A percentile compares a stretch with the other conserved stretches of the same genome.
phyloP scores from a whole-genome alignment of 257 asterid genomes.

The Solanum piurae region DNA sequence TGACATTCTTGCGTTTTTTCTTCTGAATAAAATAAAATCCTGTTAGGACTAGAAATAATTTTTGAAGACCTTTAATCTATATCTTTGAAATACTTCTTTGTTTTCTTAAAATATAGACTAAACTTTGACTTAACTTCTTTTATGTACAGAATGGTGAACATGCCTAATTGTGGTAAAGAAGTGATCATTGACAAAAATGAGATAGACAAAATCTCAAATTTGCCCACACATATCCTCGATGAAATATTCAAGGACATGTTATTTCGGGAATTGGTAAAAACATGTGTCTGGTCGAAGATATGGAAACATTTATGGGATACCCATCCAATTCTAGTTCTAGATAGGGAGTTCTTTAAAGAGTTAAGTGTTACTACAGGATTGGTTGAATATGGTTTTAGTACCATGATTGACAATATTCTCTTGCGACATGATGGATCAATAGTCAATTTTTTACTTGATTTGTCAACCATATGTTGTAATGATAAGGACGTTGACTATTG shows the following conservation, averaged over 20 bases:
- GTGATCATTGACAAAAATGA: neutral
- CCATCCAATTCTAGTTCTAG: neutral
- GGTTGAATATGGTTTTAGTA: neutral
- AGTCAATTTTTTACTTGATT: neutral
- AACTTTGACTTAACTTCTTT: neutral
- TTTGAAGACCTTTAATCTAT: neutral
- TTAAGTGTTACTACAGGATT: neutral
- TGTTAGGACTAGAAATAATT: neutral
- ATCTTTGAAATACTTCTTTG: no score
- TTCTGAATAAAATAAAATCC: neutral
- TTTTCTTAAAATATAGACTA: neutral
- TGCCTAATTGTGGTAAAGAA: neutral
- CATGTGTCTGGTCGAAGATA: neutral
- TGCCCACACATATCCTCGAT: neutral
- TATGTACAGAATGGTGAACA: neutral
- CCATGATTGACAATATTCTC: neutral
- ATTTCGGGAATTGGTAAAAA: neutral
- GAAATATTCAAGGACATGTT: neutral
- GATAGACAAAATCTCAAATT: neutral
- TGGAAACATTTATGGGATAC: neutral
- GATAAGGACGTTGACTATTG: neutral
- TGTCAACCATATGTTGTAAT: neutral
- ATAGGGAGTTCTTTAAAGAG: neutral
- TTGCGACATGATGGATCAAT: neutral
- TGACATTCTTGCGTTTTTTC: neutral